Conservation (phyloP, 2,329 filamentous ascomycete species). For the Epichloe glyceriae region DNA sequence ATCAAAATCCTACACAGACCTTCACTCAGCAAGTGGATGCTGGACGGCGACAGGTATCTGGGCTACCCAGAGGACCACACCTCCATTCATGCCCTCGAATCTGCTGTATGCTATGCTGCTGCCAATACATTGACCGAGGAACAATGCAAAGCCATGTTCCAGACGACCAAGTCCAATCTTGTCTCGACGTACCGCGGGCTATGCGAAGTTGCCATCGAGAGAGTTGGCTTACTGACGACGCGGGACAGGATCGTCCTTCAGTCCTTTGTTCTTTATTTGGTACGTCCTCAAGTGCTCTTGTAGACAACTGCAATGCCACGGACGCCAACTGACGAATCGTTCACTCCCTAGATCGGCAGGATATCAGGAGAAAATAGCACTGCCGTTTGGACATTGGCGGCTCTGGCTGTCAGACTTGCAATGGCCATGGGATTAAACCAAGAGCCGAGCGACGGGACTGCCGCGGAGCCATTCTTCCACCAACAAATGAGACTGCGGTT, state of each 20-base stretch:
- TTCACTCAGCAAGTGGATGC: slow-evolving; percentile 8
- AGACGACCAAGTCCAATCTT: slow-evolving; percentile 6
- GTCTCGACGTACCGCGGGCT: slow-evolving; percentile 8
- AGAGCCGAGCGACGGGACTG: neutral
- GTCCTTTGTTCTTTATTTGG: slow-evolving; percentile 17
- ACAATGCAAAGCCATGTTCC: slow-evolving; percentile 10
- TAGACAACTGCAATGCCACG: neutral
- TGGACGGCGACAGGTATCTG: slow-evolving; percentile 12
- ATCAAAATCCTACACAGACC: slow-evolving; percentile 9
- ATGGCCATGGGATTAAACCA: slow-evolving; percentile 4
- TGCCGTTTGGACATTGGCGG: slow-evolving; percentile 6
- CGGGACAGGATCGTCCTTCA: slow-evolving; percentile 16
- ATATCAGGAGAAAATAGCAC: slow-evolving; percentile 4
- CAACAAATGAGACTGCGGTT: slow-evolving; percentile 7
- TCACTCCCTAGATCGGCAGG: slow-evolving; percentile 1
- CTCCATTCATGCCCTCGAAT: slow-evolving; percentile 7
- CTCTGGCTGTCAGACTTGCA: slow-evolving; percentile 6
- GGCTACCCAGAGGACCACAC: slow-evolving; percentile 10
- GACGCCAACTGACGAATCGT: neutral
- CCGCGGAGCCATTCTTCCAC: slow-evolving; percentile 5
- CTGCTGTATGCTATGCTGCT: slow-evolving; percentile 14
- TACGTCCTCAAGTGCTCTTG: neutral
- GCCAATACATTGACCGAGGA: slow-evolving; percentile 13
- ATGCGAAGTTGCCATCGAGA: slow-evolving; percentile 9
- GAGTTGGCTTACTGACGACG: slow-evolving; percentile 12